A percentile compares a stretch with the other conserved stretches of the same genome.
These are phyloP conservation scores for Annulohypoxylon nitens DNA, from an alignment of 495 filamentous ascomycete genomes.

Conservation along the genomic window DNA sequence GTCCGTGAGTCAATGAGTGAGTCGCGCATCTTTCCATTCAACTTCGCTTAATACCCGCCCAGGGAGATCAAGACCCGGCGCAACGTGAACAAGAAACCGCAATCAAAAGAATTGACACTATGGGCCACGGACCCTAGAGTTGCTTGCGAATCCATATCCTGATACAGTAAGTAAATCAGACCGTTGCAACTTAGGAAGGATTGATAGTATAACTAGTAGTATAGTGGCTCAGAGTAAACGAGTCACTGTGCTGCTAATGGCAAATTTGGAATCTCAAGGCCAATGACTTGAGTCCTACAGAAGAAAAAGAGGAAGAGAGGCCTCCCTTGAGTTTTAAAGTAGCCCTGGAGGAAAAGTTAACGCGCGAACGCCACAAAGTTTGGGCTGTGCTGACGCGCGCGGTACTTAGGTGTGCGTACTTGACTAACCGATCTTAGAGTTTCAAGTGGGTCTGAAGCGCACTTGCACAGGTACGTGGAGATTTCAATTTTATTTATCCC, in stretches of 20 bases:
- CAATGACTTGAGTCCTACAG: slow-evolving; percentile 3
- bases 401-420: no score
- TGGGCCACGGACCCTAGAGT: slow-evolving; percentile 1
- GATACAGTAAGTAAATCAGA: neutral
- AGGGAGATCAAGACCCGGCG: slow-evolving; percentile 1
- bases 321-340: neutral
- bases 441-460: no score
- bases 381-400: no score
- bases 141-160: neutral
- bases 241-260: neutral
- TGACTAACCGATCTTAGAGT: no score
- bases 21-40: slow-evolving; percentile 3
- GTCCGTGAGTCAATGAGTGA: neutral
- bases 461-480: no score
- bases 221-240: slow-evolving; percentile 8
- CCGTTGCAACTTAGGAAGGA: neutral
- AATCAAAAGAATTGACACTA: slow-evolving; percentile 6
- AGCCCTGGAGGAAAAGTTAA: neutral
- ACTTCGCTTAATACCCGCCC: slow-evolving; percentile 14
- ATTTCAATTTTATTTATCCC: no score
- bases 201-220: neutral
- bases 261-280: neutral
- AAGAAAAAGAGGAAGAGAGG: neutral
- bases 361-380: neutral
- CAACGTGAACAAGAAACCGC: neutral